Percentiles rank a stretch among this genome's conserved stretches.
Conservation (phyloP, 1,284 basidiomycete genomes). For the Filobasidium uniguttulatum region DNA sequence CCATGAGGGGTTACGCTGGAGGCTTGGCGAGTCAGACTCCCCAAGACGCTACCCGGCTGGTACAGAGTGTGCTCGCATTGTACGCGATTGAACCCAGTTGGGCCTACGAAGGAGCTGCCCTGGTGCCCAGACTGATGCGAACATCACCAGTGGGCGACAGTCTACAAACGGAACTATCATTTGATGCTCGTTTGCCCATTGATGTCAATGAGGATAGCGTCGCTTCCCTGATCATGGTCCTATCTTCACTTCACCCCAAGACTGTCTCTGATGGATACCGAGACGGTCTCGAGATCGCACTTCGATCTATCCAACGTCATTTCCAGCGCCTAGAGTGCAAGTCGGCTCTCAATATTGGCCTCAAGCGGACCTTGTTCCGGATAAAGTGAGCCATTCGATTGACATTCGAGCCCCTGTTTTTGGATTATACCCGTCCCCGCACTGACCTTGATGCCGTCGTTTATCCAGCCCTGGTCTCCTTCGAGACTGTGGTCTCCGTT, state of each 20-base stretch:
- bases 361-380: background rate
- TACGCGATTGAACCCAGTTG: constrained; percentile 10
- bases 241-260: background rate
- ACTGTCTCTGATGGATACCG: background rate
- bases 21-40: background rate
- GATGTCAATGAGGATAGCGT: constrained; percentile 1
- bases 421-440: background rate
- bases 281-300: background rate
- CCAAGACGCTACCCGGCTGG: background rate
- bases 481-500: background rate
- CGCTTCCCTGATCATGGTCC: background rate
- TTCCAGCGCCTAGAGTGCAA: background rate
- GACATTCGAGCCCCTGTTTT: background rate
- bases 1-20: background rate
- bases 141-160: background rate
- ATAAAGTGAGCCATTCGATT: background rate
- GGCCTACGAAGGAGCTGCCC: constrained; percentile 7
- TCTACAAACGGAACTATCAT: background rate
- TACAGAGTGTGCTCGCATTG: background rate
- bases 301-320: background rate
- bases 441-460: background rate
- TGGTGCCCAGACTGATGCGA: background rate
- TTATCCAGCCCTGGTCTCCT: background rate
- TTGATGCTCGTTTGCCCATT: background rate
- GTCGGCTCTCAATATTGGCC: background rate